Conservation (phyloP, 805 yeast genomes). For the Wickerhamomyces canadensis region DNA sequence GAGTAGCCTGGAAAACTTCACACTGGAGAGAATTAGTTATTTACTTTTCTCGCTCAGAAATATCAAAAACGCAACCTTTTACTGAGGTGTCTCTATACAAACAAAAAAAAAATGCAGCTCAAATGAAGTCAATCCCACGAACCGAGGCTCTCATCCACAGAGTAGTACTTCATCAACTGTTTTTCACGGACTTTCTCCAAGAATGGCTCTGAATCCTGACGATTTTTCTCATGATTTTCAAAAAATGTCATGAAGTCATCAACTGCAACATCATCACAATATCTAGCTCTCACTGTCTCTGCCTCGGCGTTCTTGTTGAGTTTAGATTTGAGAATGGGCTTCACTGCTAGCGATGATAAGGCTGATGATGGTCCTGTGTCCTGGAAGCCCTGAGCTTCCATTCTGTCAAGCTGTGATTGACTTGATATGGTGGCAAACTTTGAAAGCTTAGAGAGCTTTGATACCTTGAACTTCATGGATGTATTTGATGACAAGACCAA, state of each 20-base stretch:
- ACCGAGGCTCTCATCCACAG: constrained; percentile 4
- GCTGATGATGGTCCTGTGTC: not conserved
- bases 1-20: too few relatives aligned
- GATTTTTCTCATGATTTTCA: constrained; percentile 30
- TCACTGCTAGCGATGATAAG: constrained; percentile 8
- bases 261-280: constrained; percentile 33
- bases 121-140: not conserved
- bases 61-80: too few relatives aligned
- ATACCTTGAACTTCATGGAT: not conserved
- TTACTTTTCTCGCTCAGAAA: too few relatives aligned
- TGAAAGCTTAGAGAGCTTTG: not conserved
- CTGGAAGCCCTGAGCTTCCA: too few relatives aligned
- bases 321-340: constrained; percentile 34
- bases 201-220: constrained; percentile 28
- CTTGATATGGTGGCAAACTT: not conserved
- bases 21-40: too few relatives aligned
- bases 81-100: not conserved
- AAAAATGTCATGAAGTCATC: constrained; percentile 31
- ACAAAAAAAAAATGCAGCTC: not conserved
- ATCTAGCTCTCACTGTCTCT: constrained; percentile 32
- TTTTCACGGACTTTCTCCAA: constrained; percentile 30
- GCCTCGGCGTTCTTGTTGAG: constrained; percentile 28
- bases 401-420: not conserved
- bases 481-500: not conserved
- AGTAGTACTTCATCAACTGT: constrained; percentile 33